Evolutionary conservation across 345 rosid genomes (phyloP).

Genomic region (Streptanthus diversifolius): DNA sequence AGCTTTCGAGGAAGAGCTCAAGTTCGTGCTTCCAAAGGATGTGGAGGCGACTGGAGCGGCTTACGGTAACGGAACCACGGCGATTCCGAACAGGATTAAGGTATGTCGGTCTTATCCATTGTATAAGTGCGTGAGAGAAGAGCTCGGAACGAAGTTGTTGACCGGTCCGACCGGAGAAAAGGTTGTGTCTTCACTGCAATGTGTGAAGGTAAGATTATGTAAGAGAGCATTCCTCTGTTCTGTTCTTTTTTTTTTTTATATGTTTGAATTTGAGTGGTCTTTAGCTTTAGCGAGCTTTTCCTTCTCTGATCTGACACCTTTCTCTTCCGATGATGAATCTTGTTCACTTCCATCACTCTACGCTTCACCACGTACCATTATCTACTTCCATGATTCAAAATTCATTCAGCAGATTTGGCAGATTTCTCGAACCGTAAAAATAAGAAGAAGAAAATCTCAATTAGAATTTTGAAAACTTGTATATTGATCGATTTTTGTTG

Average conservation of each 20-base stretch:
- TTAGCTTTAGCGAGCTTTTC: no score
- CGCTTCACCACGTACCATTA: no score
- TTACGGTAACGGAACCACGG: conserved; percentile 40
- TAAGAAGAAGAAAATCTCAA: no score
- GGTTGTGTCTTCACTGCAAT: conserved; percentile 52
- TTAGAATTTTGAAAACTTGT: no score
- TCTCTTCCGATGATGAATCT: no score
- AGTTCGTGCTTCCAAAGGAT: conserved; percentile 48
- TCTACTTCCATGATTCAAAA: no score
- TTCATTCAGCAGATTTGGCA: no score
- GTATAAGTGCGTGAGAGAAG: conserved; percentile 57
- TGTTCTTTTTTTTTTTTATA: neutral
- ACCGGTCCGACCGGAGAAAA: conserved; percentile 65
- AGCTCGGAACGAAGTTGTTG: conserved; percentile 44
- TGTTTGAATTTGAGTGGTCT: no score
- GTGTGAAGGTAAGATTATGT: conserved; percentile 55
- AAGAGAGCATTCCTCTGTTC: neutral
- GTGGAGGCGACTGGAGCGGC: conserved; percentile 48
- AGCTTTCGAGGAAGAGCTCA: conserved; percentile 52
- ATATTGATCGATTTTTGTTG: no score
- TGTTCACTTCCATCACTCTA: no score
- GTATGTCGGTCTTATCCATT: conserved; percentile 69
- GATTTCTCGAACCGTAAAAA: no score
- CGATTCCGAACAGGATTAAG: conserved; percentile 50
- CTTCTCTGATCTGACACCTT: no score